Conservation (phyloP, 2,329 filamentous ascomycete genomes). For the Lachnellula subtilissima region DNA sequence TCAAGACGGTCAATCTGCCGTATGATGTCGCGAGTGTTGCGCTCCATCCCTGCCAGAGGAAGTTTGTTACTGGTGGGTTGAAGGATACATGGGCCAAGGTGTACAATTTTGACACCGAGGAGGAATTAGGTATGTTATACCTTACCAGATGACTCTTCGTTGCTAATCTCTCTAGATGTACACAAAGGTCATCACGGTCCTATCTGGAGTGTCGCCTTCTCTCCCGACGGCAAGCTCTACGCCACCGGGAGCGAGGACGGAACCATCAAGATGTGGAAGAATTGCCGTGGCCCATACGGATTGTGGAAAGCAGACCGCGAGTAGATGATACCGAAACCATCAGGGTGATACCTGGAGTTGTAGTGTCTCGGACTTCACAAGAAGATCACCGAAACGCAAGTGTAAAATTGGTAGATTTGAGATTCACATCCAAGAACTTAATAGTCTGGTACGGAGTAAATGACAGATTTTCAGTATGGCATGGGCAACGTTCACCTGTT, state of each 20-base stretch:
- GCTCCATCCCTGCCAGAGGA: slow-evolving; percentile 73
- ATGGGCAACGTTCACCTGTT: too few relatives aligned
- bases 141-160: neutral
- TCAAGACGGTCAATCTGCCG: slow-evolving; percentile 75
- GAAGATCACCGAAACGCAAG: neutral
- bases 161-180: slow-evolving; percentile 54
- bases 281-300: slow-evolving; percentile 60
- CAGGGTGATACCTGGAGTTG: slow-evolving; percentile 9
- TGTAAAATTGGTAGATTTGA: slow-evolving; percentile 3
- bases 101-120: slow-evolving; percentile 79
- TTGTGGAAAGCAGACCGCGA: slow-evolving; percentile 44
- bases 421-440: slow-evolving; percentile 7
- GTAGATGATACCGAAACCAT: slow-evolving; percentile 3
- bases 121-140: slow-evolving; percentile 61
- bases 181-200: slow-evolving; percentile 97
- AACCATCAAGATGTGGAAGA: slow-evolving; percentile 89
- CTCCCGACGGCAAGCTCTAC: slow-evolving; percentile 92
- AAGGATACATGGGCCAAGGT: slow-evolving; percentile 96
- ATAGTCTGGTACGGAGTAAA: neutral
- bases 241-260: slow-evolving; percentile 96
- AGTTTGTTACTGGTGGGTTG: slow-evolving; percentile 84
- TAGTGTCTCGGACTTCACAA: slow-evolving; percentile 1
- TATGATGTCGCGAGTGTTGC: slow-evolving; percentile 90
- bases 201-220: slow-evolving; percentile 94
- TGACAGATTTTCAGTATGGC: neutral